Base-by-base conservation (phyloP, 805 yeast genomes). In the Lachancea mirantina region DNA sequence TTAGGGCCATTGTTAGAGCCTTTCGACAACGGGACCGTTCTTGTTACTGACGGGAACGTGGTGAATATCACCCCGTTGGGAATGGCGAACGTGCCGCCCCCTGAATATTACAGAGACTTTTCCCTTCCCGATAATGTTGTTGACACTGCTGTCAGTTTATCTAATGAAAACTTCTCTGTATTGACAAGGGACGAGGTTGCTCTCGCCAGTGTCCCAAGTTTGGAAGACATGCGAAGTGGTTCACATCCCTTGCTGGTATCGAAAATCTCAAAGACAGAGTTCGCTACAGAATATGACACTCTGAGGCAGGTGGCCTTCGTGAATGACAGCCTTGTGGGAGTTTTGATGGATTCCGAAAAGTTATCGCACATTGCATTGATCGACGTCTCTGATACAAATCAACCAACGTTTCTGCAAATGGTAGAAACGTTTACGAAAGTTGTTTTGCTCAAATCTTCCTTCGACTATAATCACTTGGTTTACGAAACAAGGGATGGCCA, bases 1-100 rank as follows among this genome's bases (percentile, higher is more conserved):
- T 64, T 72, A 5, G 96, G 96, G 2, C 81, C 94, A 5, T 70
- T 81, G 0, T 53, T 65, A 9, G 56, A 74, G 4, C 88, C 94
- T 1, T 50, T 66, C 35, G 96, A 85, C 53, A 50, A 71, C 17
- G 97, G 98, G 29, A 75, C 82, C 67, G 73, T 76, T 7, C 61
- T 82, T 14, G 96, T 89, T 0, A 65, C 80, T 21, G 97, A 92
- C 61, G 96, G 96, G 2, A 46, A 56, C 1, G 66, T 69, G 8
- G 72, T 79, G 9, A 73, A 76, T 43, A 60, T 87, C 14, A 89
- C 98, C 0, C 96, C 97, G 0, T 65, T 92, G 22, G 69, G 81
- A 1, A 52, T 78, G 19, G 95, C 95, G 2, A 85, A 78, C 52
- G 89, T 85, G 8, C 99, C 99, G 3, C 99, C 99, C 1, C 99